Evolutionary conservation across 345 rosid genomes (phyloP).

Genomic region (Zanthoxylum bungeanum): DNA sequence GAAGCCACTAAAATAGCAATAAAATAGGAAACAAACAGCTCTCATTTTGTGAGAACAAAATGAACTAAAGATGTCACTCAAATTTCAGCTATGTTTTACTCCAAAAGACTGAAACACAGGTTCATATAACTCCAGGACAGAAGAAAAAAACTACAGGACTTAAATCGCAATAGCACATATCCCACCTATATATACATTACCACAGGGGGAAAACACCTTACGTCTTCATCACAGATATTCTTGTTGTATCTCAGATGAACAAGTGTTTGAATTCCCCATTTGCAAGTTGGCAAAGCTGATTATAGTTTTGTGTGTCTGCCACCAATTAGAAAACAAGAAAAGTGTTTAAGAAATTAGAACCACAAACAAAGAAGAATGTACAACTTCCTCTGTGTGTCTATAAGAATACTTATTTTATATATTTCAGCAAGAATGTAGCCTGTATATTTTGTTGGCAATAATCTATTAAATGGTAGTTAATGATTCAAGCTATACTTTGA

Average conservation of each 20-base stretch:
- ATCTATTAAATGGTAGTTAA: neutral
- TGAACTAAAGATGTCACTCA: neutral
- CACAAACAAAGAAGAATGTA: neutral
- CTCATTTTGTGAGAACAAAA: neutral
- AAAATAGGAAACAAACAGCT: neutral
- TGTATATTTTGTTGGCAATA: neutral
- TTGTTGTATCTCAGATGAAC: slow-evolving; percentile 46
- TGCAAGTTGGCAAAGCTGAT: slow-evolving; percentile 83
- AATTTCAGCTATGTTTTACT: neutral
- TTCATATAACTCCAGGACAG: neutral
- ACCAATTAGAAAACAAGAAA: slow-evolving; percentile 2
- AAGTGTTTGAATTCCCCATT: slow-evolving; percentile 71
- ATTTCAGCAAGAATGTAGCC: neutral
- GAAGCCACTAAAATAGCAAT: neutral
- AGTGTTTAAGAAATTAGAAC: neutral
- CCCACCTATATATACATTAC: slow-evolving; percentile 6
- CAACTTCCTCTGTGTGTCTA: neutral
- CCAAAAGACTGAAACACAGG: neutral
- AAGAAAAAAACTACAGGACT: neutral
- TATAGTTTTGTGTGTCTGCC: slow-evolving; percentile 58
- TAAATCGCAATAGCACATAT: slow-evolving; percentile 1
- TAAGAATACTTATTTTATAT: neutral
- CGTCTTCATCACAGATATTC: neutral
- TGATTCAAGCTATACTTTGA: neutral
- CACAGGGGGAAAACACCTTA: neutral